These are phyloP conservation scores for Maudiozyma bulderi DNA, from an alignment of 805 yeast species.

Conservation along the genomic window DNA sequence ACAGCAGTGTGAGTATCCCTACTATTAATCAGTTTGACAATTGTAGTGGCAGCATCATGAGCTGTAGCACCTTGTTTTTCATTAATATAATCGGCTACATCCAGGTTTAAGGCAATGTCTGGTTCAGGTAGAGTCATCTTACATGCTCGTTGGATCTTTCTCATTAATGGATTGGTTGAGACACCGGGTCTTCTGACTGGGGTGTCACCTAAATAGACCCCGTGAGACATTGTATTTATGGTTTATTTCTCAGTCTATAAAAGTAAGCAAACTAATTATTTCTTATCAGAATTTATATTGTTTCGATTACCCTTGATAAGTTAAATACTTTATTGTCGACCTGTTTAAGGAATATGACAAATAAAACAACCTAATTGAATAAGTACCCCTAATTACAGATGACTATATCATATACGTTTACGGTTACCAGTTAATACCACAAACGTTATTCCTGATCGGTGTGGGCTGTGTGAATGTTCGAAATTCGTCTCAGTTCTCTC, in stretches of 20 bases:
- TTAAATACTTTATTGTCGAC: too few species aligned
- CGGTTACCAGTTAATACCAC: too few species aligned
- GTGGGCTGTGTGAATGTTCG: too few species aligned
- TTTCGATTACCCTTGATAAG: too few species aligned
- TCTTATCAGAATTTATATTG: background rate
- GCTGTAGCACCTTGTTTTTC: constrained; percentile 87
- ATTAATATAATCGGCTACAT: constrained; percentile 87
- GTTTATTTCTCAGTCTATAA: background rate
- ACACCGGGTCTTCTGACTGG: constrained; percentile 27
- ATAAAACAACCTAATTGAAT: too few species aligned
- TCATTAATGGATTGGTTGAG: constrained; percentile 28
- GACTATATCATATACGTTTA: too few species aligned
- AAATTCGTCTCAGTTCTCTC: too few species aligned
- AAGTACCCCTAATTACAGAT: too few species aligned
- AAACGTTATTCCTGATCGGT: too few species aligned
- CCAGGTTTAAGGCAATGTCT: constrained; percentile 76
- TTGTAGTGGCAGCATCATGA: constrained; percentile 81
- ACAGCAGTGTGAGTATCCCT: constrained; percentile 76
- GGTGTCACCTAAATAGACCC: constrained; percentile 27
- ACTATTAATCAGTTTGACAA: constrained; percentile 73
- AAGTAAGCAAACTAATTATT: background rate
- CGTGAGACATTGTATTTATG: constrained; percentile 16
- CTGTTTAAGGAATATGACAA: too few species aligned
- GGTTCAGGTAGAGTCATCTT: constrained; percentile 77
- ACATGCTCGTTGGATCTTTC: constrained; percentile 67